Percentiles rank a stretch among this genome's conserved stretches.
phyloP scores from a whole-genome alignment of 176 grass and related monocot species.

The Saccharum officinarum region DNA sequence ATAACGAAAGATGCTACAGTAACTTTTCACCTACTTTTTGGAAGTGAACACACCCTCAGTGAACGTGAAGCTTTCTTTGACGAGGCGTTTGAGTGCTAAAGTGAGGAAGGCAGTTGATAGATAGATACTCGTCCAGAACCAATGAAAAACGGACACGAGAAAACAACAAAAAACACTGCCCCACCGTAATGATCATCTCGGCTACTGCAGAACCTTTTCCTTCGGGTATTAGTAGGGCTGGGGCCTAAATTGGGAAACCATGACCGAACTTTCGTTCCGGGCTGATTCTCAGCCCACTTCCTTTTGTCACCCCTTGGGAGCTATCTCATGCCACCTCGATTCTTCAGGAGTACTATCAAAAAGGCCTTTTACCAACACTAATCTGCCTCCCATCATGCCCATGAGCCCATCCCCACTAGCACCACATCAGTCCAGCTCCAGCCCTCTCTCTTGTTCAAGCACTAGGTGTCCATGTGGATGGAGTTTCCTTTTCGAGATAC shows the following conservation, averaged over 20 bases:
- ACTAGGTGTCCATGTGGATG: neutral
- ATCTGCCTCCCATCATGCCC: neutral
- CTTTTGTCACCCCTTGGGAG: neutral
- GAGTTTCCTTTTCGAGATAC: neutral
- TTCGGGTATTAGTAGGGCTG: conserved; percentile 3
- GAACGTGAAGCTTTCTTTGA: neutral
- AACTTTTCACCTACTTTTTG: no score
- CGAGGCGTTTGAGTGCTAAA: neutral
- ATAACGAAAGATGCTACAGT: no score
- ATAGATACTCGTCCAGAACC: conserved; percentile 29
- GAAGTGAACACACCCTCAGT: no score
- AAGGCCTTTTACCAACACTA: neutral
- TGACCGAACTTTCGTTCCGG: conserved; percentile 18
- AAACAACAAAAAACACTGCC: neutral
- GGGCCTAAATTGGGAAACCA: conserved; percentile 16
- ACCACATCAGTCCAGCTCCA: neutral
- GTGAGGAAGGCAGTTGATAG: neutral
- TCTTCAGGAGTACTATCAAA: neutral
- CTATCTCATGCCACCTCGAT: conserved; percentile 8
- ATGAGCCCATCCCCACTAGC: neutral
- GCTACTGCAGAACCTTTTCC: neutral
- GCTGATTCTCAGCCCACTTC: conserved; percentile 38
- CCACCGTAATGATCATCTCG: neutral
- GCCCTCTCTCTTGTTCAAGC: neutral
- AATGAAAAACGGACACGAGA: neutral